Base-by-base conservation (phyloP, 768 basidiomycete genomes). In the Leccinum ochraceum region DNA sequence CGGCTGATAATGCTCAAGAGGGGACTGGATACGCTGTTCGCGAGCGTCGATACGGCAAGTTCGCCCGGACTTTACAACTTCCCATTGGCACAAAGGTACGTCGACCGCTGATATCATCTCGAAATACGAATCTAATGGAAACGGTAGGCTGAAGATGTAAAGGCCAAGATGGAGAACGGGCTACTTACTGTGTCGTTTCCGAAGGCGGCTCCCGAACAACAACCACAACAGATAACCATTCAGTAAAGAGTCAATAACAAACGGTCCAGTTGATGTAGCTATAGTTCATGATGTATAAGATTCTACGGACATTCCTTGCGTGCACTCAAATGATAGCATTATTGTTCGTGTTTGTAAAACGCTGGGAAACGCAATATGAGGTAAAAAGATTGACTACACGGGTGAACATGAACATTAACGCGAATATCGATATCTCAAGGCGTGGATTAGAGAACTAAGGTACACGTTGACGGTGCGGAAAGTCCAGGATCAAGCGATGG, bases 171-270 rank as follows among this genome's bases (percentile, higher is more conserved):
- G 77, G 77, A 52, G 36, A 66, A 81, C 50, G 81, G 80, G 4
- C 70, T 84, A 22, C 64, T 83, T 58, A 73, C 72, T 0, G 74
- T 83, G 22, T 76, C 72, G 14, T 83, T 83, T 73, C 81, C 81
- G 14, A 80, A 77, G 68, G 65, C 71, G 68, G 22, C 17, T 9
- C 51, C 73, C 9, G 81, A 81, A 59, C 57, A 68, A 60, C 74
- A 75, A 4, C 77, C 79, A 10, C 78, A 78, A 71, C 79, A 71
- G 56, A 79, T 83, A 54, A 68, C 70, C 2, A 57, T 66, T 22
- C 53, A 62, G 46, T 62, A 52, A 26, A 20, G 10, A 3, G 7
- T 39, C 20, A 0, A 10, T 10, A 8, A 4, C 20, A 36, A 34
- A 34, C 8, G 11, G 11, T 34, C 36, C 14, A 6, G 13, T 36